Evolutionary conservation across 2,329 filamentous ascomycete species (phyloP), one percentile per base, ranked within the genome.

Genomic region (Hymenotorrendiella dingleyae): DNA sequence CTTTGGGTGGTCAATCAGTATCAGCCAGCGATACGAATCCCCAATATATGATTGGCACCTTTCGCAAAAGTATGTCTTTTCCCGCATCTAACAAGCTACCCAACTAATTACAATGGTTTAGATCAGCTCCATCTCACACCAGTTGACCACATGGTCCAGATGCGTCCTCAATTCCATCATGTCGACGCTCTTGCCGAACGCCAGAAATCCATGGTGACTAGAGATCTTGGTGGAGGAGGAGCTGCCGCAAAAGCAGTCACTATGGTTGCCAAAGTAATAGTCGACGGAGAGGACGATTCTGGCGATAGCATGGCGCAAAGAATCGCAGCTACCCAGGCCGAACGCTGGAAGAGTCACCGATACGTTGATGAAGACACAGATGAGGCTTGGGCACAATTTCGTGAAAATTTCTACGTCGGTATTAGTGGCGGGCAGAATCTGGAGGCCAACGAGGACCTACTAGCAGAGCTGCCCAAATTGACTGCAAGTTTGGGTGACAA

Each of bases 131-230:
- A 96, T 66, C 78, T 97, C 28, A 94, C 88, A 1, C 86, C 85
- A 19, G 78, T 94, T 34, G 80, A 83, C 29, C 84, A 86, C 2
- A 78, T 95, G 33, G 85, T 94, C 30, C 87, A 94, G 61, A 80
- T 98, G 59, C 85, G 90, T 4, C 89, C 93, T 0, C 87, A 96
- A 59, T 84, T 94, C 48, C 88, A 95, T 65, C 89, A 97, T 66
- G 74, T 97, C 54, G 93, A 97, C 65, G 91, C 93, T 3, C 67
- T 80, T 34, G 73, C 82, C 35, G 88, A 96, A 56, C 74, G 86
- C 65, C 40, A 64, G 48, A 65, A 54, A 57, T 64, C 54, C 55
- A 70, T 12, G 54, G 46, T 58, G 33, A 58, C 63, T 29, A 27
- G 24, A 38, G 47, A 46, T 17, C 29, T 40, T n/a, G 42, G 48